Conservation (phyloP, 495 filamentous ascomycete species). For the Articulospora tetracladia region DNA sequence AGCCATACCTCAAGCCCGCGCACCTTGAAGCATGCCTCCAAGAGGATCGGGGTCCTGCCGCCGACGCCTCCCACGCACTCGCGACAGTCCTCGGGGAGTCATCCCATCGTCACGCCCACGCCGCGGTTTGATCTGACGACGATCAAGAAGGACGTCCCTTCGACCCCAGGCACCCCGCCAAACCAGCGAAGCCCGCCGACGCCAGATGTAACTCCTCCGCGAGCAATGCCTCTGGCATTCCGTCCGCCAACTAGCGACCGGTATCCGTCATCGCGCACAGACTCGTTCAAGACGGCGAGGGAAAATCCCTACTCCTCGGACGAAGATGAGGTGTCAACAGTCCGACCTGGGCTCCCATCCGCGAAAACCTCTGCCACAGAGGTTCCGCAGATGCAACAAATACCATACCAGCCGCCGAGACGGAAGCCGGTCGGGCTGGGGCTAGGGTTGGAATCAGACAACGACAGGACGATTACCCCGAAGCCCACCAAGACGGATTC, state of each 20-base stretch:
- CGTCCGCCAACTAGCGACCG: conserved; percentile 38
- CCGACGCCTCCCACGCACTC: conserved; percentile 54
- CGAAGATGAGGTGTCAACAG: conserved; percentile 46
- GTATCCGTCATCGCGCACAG: conserved; percentile 52
- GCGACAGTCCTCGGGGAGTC: conserved; percentile 42
- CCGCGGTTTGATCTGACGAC: conserved; percentile 31
- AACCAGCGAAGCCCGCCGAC: conserved; percentile 67
- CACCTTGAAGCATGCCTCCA: conserved; percentile 31
- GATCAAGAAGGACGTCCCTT: conserved; percentile 25
- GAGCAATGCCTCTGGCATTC: conserved; percentile 34
- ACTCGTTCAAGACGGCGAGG: conserved; percentile 70
- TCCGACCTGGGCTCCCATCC: conserved; percentile 43
- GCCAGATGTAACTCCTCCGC: conserved; percentile 69
- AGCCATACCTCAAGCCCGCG: conserved; percentile 22
- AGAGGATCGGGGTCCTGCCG: conserved; percentile 34
- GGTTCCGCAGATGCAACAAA: conserved; percentile 26
- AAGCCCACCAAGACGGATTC: conserved; percentile 4
- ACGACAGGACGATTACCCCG: conserved; percentile 27
- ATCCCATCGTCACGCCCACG: conserved; percentile 30
- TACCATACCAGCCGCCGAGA: conserved; percentile 27
- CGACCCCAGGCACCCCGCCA: conserved; percentile 49
- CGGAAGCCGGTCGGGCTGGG: conserved; percentile 43
- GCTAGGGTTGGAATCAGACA: conserved; percentile 41
- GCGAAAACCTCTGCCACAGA: conserved; percentile 37
- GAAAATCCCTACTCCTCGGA: conserved; percentile 61